A percentile compares a stretch with the other conserved stretches of the same genome.
These are phyloP conservation scores for Sedum album DNA, from an alignment of 164 flowering plant genomes.

Conservation along the genomic window DNA sequence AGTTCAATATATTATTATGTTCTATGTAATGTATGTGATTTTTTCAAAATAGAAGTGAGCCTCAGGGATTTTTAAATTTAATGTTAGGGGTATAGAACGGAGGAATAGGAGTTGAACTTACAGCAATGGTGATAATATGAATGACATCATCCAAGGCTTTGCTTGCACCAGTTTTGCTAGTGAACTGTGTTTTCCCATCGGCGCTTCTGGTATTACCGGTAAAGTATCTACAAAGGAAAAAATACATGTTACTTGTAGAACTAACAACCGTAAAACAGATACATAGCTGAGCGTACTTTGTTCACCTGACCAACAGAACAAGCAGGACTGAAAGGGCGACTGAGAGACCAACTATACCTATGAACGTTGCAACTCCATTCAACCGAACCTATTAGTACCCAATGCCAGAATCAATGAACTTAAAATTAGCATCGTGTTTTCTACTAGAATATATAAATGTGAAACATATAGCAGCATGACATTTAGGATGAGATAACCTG, in stretches of 20 bases:
- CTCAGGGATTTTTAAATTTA: background rate
- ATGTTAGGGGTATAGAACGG: background rate
- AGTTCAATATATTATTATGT: too few species aligned
- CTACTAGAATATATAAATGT: background rate
- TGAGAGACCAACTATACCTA: conserved; percentile 79
- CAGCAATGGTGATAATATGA: conserved; percentile 73
- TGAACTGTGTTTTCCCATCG: conserved; percentile 36
- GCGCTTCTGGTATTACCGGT: conserved; percentile 52
- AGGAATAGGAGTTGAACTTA: conserved; percentile 23
- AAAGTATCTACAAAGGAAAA: conserved; percentile 41
- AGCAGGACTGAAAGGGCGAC: conserved; percentile 69
- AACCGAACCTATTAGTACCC: conserved; percentile 61
- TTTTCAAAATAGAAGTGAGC: background rate
- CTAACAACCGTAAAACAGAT: background rate
- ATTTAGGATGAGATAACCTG: conserved; percentile 42
- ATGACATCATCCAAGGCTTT: conserved; percentile 50
- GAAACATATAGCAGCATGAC: background rate
- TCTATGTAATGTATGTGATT: too few species aligned
- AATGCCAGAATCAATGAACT: background rate
- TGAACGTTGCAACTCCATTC: conserved; percentile 94
- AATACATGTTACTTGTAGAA: background rate
- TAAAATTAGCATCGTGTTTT: background rate
- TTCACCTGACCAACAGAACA: conserved; percentile 64
- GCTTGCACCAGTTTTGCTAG: conserved; percentile 36
- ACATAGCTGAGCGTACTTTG: background rate